A percentile compares a stretch with the other conserved stretches of the same genome.
Evolutionary conservation across 2,329 filamentous ascomycete genomes (phyloP).

Genomic region (Fusarium transvaalense): DNA sequence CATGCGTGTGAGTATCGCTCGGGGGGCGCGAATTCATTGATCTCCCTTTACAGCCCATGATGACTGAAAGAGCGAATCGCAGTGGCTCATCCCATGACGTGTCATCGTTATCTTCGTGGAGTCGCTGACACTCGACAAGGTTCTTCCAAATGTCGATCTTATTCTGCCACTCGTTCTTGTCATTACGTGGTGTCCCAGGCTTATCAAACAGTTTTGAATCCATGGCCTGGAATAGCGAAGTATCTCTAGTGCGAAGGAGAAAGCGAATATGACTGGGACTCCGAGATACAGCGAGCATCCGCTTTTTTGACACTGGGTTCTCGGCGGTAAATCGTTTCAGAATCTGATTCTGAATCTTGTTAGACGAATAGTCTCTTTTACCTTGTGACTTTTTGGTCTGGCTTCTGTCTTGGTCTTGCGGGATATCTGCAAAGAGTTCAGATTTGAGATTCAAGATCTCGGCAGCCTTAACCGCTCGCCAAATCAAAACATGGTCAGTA

Average conservation of each 20-base stretch:
- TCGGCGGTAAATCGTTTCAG: not conserved
- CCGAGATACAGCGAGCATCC: not conserved
- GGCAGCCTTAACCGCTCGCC: not conserved
- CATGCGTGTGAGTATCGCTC: not conserved
- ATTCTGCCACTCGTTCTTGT: not conserved
- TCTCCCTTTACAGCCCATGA: rapidly evolving
- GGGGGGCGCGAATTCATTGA: not conserved
- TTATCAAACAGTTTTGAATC: not conserved
- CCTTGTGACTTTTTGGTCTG: not conserved
- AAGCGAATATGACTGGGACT: not conserved
- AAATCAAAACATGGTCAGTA: not conserved
- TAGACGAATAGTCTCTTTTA: not conserved
- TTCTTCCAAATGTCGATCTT: not conserved
- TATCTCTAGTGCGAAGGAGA: not conserved
- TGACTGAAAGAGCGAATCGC: not conserved
- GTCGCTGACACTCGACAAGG: not conserved
- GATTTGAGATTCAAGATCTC: not conserved
- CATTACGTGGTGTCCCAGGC: not conserved
- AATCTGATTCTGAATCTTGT: not conserved
- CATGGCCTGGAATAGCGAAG: not conserved
- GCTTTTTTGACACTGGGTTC: not conserved
- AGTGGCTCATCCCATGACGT: not conserved
- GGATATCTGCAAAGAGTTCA: not conserved
- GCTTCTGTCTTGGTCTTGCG: no score
- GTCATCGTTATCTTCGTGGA: constrained; percentile 1